Conservation (phyloP, 495 filamentous ascomycete genomes). For the Rusavskia elegans region DNA sequence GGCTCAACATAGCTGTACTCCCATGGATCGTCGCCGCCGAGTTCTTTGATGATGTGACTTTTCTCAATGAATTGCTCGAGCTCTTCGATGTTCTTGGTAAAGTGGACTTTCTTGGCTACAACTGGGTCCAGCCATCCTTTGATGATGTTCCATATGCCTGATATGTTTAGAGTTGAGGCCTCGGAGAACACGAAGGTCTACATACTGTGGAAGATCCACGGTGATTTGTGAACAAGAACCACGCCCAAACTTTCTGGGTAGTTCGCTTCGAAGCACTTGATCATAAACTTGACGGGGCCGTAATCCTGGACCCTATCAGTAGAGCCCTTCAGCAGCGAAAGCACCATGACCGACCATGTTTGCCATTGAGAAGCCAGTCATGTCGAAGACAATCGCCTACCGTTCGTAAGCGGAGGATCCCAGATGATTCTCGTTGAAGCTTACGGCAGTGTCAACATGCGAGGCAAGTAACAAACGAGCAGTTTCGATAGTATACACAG, state of each 20-base stretch:
- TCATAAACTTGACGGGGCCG: slow-evolving; percentile 93
- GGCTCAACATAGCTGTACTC: slow-evolving; percentile 70
- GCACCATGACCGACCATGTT: slow-evolving; percentile 59
- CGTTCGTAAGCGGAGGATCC: background rate
- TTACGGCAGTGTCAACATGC: slow-evolving; percentile 82
- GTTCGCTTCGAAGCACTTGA: slow-evolving; percentile 98
- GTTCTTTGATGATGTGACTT: slow-evolving; percentile 56
- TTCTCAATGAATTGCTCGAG: slow-evolving; percentile 59
- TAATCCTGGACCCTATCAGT: slow-evolving; percentile 50
- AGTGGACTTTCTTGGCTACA: slow-evolving; percentile 87
- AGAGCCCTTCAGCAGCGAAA: background rate
- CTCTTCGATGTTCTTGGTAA: slow-evolving; percentile 71
- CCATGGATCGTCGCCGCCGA: slow-evolving; percentile 75
- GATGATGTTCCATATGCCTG: slow-evolving; percentile 77
- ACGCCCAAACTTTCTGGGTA: slow-evolving; percentile 86
- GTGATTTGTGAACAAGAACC: slow-evolving; percentile 92
- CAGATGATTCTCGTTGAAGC: slow-evolving; percentile 16
- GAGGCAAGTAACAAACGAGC: slow-evolving; percentile 64
- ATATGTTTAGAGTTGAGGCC: slow-evolving; percentile 1
- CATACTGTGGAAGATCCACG: slow-evolving; percentile 89
- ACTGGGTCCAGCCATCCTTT: slow-evolving; percentile 94
- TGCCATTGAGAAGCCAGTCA: slow-evolving; percentile 79
- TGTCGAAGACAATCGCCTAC: slow-evolving; percentile 81
- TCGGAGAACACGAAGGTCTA: slow-evolving; percentile 1
- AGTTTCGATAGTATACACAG: slow-evolving; percentile 88